These are phyloP conservation scores for Prunus davidiana DNA, from an alignment of 306 rosid genomes.

Conservation along the genomic window DNA sequence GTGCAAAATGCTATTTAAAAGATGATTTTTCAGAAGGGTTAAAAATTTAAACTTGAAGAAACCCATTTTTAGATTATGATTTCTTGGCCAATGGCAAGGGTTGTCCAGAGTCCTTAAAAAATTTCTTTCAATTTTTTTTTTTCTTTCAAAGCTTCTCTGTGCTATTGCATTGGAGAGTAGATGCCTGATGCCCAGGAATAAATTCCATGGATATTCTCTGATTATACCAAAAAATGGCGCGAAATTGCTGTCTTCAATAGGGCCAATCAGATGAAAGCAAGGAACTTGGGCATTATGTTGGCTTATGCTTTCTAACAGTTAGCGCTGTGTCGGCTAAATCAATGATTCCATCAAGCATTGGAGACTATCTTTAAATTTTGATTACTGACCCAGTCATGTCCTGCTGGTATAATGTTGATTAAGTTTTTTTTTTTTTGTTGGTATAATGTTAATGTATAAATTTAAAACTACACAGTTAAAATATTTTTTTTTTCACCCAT, in stretches of 20 bases:
- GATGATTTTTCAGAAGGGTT: neutral
- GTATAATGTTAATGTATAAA: no score
- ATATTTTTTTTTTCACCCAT: no score
- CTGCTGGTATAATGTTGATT: neutral
- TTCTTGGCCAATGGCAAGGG: neutral
- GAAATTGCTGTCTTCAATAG: slow-evolving; percentile 8
- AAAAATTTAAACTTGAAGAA: no score
- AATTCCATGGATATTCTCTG: slow-evolving; percentile 22
- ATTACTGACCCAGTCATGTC: neutral
- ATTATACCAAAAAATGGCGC: neutral
- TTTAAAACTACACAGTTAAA: no score
- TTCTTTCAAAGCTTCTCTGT: neutral
- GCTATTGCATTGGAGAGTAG: neutral
- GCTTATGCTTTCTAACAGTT: neutral
- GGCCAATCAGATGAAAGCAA: slow-evolving; percentile 6
- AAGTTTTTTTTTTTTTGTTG: no score
- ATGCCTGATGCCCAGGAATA: neutral
- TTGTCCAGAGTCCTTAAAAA: neutral
- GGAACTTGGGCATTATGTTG: neutral
- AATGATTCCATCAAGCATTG: neutral
- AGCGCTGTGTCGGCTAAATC: neutral
- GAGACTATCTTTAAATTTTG: neutral
- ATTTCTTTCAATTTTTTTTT: neutral
- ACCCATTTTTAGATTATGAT: neutral
- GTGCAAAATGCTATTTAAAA: neutral